Conservation (phyloP, 169 alveolate species). For the Plasmodium relictum region DNA sequence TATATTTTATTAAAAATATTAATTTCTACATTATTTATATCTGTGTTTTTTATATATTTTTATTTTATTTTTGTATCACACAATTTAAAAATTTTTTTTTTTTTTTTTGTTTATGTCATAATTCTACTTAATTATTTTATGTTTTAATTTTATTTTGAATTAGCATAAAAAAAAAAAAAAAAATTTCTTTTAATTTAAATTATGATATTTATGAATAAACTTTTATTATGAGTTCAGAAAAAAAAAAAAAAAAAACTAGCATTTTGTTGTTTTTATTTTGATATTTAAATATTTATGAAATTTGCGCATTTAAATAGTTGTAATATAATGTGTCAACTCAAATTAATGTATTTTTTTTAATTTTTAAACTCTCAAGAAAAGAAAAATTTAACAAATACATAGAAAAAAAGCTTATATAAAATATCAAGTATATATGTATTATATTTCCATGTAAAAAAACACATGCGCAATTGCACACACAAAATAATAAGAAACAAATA, state of each 20-base stretch:
- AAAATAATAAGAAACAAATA: background rate
- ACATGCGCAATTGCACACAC: background rate
- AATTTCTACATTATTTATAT: no score
- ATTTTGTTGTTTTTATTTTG: background rate
- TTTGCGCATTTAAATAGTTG: slow-evolving; percentile 17
- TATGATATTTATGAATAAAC: no score
- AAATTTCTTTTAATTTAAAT: background rate
- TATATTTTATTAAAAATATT: no score
- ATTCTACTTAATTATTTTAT: no score
- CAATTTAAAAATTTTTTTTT: no score
- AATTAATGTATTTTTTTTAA: background rate
- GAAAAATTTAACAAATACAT: no score
- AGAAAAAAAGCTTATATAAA: no score
- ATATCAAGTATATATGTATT: no score
- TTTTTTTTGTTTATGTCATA: no score
- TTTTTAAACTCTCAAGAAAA: background rate
- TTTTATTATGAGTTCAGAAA: no score
- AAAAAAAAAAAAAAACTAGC: slow-evolving; percentile 23
- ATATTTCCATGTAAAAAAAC: background rate
- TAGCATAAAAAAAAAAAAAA: background rate
- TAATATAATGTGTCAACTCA: background rate
- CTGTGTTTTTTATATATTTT: no score
- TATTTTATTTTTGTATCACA: no score
- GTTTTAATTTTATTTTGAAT: background rate
- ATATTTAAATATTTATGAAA: background rate